A percentile compares a stretch with the other conserved stretches of the same genome.
These are phyloP conservation scores for Backusella circina DNA, from an alignment of 192 early-diverging fungal species.

Conservation along the genomic window DNA sequence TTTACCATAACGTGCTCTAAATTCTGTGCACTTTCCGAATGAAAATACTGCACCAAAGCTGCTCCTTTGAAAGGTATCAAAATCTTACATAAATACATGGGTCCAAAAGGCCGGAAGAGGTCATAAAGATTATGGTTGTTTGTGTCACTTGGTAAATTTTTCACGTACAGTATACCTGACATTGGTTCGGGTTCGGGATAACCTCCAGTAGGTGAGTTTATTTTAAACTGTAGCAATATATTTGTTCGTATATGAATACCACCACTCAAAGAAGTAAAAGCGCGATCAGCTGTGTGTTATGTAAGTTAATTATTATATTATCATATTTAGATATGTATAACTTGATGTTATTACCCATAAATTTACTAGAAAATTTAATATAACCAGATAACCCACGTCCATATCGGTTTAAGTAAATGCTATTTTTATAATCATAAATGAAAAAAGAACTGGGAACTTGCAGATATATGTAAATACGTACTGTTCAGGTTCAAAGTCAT, in stretches of 20 bases:
- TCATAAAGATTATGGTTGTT: constrained; percentile 30
- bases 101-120: constrained; percentile 39
- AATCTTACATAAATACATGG: constrained; percentile 34
- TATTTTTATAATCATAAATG: background rate
- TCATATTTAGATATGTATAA: background rate
- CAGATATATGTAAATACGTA: constrained; percentile 1
- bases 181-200: constrained; percentile 20
- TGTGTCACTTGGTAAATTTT: constrained; percentile 20
- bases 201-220: constrained; percentile 11
- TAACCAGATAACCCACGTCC: background rate
- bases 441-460: background rate
- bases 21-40: constrained; percentile 16
- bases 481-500: constrained; percentile 18
- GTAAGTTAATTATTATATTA: background rate
- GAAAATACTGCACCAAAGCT: constrained; percentile 39
- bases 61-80: constrained; percentile 21
- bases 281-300: constrained; percentile 31
- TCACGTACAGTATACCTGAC: constrained; percentile 31
- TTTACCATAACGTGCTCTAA: constrained; percentile 32
- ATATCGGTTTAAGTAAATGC: background rate
- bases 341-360: constrained; percentile 32
- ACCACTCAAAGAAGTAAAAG: constrained; percentile 38
- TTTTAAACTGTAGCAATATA: constrained; percentile 18
- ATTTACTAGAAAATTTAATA: constrained; percentile 26
- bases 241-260: constrained; percentile 3